A percentile compares a stretch with the other conserved stretches of the same genome.
Conservation (phyloP, 2,329 filamentous ascomycete species). For the Alternaria solani region DNA sequence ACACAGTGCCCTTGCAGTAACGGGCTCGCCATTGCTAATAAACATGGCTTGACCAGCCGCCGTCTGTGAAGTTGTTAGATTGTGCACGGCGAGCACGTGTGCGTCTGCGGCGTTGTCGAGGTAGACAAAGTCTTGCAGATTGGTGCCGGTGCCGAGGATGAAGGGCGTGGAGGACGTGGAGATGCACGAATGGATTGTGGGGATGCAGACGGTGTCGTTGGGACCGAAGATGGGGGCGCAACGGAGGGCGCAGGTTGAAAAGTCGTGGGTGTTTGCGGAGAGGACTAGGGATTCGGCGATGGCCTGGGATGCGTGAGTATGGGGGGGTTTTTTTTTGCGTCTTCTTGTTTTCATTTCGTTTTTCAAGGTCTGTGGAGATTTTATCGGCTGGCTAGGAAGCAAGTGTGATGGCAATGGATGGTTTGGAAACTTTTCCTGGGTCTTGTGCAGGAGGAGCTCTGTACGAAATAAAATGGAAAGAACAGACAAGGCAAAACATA, state of each 20-base stretch:
- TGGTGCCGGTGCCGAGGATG: slow-evolving; percentile 79
- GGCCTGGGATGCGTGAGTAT: slow-evolving; percentile 59
- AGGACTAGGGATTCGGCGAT: slow-evolving; percentile 84
- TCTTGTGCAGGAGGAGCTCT: no score
- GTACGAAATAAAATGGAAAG: background rate
- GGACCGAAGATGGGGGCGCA: slow-evolving; percentile 92
- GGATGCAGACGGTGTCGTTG: slow-evolving; percentile 79
- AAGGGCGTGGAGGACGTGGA: slow-evolving; percentile 73
- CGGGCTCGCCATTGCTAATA: slow-evolving; percentile 86
- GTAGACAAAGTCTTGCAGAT: slow-evolving; percentile 76
- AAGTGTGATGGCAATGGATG: background rate
- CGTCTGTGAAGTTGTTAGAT: slow-evolving; percentile 69
- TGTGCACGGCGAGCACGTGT: slow-evolving; percentile 80
- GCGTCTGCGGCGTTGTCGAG: slow-evolving; percentile 76
- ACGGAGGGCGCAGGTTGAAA: slow-evolving; percentile 82
- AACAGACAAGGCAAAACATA: background rate
- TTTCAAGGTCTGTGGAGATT: background rate
- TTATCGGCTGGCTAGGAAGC: background rate
- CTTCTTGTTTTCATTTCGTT: slow-evolving; percentile 22
- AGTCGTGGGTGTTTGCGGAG: slow-evolving; percentile 70
- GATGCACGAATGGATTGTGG: slow-evolving; percentile 76
- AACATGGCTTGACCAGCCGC: slow-evolving; percentile 83
- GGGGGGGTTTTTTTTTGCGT: no score
- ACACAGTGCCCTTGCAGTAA: slow-evolving; percentile 92
- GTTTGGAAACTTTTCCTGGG: background rate